Conservation (phyloP, 2,329 filamentous ascomycete species). For the Colletotrichum horii region DNA sequence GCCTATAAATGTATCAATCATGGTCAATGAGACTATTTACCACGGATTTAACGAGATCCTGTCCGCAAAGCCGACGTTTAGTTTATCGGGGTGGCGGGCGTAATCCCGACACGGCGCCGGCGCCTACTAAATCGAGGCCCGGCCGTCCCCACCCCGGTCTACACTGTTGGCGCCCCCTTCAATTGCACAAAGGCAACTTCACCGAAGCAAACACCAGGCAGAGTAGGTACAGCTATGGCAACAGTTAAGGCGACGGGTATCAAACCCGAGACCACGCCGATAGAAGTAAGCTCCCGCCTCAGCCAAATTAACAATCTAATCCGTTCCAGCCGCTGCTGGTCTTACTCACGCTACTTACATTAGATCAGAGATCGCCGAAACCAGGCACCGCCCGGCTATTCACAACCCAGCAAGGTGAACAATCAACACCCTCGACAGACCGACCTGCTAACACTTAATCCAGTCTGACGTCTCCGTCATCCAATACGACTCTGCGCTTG, state of each 20-base stretch:
- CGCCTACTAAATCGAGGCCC: background rate
- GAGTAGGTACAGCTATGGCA: background rate
- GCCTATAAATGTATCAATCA: background rate
- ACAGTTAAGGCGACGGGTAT: background rate
- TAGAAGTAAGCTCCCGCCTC: background rate
- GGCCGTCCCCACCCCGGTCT: background rate
- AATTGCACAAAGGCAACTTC: background rate
- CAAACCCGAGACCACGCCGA: background rate
- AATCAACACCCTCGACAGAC: background rate
- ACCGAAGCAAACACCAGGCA: background rate
- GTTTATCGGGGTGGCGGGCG: background rate
- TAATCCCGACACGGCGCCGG: background rate
- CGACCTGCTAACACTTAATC: background rate
- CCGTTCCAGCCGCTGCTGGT: background rate
- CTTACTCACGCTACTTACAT: background rate
- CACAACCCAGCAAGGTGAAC: background rate
- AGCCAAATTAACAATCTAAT: background rate
- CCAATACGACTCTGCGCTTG: constrained; percentile 42
- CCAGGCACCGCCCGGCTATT: background rate
- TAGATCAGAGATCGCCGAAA: constrained; percentile 7
- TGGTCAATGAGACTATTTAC: background rate
- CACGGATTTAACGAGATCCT: background rate
- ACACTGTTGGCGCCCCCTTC: background rate
- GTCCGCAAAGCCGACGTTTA: background rate
- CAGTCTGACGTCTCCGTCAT: constrained; percentile 32